Evolutionary conservation across 768 basidiomycete genomes (phyloP).

Genomic region (Lyophyllum atratum): DNA sequence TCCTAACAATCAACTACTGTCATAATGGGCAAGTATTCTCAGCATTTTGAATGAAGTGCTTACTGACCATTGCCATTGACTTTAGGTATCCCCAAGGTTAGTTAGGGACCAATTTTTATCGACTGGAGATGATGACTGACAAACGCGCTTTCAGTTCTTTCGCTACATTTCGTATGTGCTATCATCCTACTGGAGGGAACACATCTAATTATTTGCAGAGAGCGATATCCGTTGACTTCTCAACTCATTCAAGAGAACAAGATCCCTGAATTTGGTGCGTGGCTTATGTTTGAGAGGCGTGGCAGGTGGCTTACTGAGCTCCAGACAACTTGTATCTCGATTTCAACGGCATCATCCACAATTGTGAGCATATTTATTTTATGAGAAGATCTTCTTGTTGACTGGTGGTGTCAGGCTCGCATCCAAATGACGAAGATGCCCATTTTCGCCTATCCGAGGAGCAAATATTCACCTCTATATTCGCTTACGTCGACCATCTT

Average conservation of each 20-base stretch:
- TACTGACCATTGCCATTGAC: not conserved
- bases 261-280: constrained; percentile 94
- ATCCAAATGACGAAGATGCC: constrained; percentile 95
- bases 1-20: not conserved
- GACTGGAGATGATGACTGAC: constrained; percentile 2
- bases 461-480: constrained; percentile 96
- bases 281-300: not conserved
- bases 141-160: constrained; percentile 70
- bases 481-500: constrained; percentile 94
- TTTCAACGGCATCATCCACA: constrained; percentile 93
- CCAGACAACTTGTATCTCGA: constrained; percentile 92
- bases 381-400: not conserved
- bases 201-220: constrained; percentile 47
- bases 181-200: not conserved
- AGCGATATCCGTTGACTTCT: constrained; percentile 97
- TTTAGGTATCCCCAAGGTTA: constrained; percentile 67
- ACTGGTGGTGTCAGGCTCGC: constrained; percentile 61
- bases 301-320: constrained; percentile 10
- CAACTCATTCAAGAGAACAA: constrained; percentile 98
- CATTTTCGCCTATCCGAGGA: constrained; percentile 96
- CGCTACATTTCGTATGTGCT: constrained; percentile 86
- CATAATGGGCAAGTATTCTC: constrained; percentile 19
- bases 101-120: constrained; percentile 16
- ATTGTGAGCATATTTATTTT: constrained; percentile 46
- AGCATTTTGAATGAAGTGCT: not conserved